A percentile compares a stretch with the other conserved stretches of the same genome.
Conservation (phyloP, 441 rosid species). For the Populus hybrid region DNA sequence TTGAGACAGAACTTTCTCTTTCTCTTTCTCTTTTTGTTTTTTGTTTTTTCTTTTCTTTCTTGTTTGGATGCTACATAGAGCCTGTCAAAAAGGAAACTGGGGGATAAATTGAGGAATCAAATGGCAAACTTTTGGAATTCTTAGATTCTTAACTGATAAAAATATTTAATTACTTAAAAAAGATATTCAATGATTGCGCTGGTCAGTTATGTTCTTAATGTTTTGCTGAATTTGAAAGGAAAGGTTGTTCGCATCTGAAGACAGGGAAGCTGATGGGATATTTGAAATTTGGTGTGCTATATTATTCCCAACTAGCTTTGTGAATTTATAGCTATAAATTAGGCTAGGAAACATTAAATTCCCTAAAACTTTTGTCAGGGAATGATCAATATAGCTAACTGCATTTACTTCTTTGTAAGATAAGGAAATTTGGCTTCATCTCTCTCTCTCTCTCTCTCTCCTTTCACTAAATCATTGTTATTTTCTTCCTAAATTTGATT, state of each 20-base stretch:
- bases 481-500: too few species aligned
- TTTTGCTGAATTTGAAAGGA: constrained; percentile 7
- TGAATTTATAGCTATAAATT: background rate
- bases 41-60: background rate
- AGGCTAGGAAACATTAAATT: background rate
- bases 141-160: constrained; percentile 15
- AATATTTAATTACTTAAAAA: too few species aligned
- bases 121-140: constrained; percentile 23
- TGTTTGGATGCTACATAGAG: constrained; percentile 16
- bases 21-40: background rate
- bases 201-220: constrained; percentile 11
- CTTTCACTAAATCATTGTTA: background rate
- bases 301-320: background rate
- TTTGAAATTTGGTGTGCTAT: background rate
- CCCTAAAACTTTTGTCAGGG: background rate
- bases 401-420: background rate
- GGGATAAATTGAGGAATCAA: constrained; percentile 18
- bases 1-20: constrained; percentile 24
- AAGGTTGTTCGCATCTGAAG: background rate
- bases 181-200: constrained; percentile 21
- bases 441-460: too few species aligned
- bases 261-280: background rate
- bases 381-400: too few species aligned
- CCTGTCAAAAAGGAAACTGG: constrained; percentile 7
- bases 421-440: background rate